A percentile compares a stretch with the other conserved stretches of the same genome.
Conservation (phyloP, 257 asterid species). For the Gentiana straminea region DNA sequence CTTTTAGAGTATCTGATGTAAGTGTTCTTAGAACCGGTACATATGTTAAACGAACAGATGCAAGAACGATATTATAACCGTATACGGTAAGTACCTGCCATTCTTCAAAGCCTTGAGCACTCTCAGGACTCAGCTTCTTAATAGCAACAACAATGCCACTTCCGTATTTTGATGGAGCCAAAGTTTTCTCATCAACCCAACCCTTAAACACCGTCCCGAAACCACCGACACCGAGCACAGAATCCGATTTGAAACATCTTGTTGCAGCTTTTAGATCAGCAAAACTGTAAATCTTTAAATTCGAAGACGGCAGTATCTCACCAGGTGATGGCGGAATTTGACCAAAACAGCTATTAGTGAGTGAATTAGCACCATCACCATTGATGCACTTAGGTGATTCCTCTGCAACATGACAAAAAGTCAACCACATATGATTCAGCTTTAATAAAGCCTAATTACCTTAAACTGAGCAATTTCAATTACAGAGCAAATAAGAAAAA, state of each 20-base stretch:
- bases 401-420: constrained; percentile 20
- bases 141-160: constrained; percentile 38
- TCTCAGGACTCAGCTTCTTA: constrained; percentile 35
- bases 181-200: constrained; percentile 40
- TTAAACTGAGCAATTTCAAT: no score
- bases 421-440: no score
- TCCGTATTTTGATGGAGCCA: constrained; percentile 27
- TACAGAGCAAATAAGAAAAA: no score
- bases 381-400: constrained; percentile 32
- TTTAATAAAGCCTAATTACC: no score
- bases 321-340: constrained; percentile 23
- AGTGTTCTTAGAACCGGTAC: no score
- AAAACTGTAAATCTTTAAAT: constrained; percentile 23
- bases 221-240: constrained; percentile 39
- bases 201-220: constrained; percentile 44
- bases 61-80: neutral
- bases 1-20: no score
- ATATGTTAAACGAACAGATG: neutral
- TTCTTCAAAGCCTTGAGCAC: constrained; percentile 43
- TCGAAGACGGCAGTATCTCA: constrained; percentile 23
- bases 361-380: constrained; percentile 18
- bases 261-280: constrained; percentile 31
- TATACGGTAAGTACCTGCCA: constrained; percentile 32
- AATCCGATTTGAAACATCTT: constrained; percentile 33
- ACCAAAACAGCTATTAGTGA: constrained; percentile 21